Evolutionary conservation across 2,329 filamentous ascomycete species (phyloP).

Genomic region (Penicillium sp.): DNA sequence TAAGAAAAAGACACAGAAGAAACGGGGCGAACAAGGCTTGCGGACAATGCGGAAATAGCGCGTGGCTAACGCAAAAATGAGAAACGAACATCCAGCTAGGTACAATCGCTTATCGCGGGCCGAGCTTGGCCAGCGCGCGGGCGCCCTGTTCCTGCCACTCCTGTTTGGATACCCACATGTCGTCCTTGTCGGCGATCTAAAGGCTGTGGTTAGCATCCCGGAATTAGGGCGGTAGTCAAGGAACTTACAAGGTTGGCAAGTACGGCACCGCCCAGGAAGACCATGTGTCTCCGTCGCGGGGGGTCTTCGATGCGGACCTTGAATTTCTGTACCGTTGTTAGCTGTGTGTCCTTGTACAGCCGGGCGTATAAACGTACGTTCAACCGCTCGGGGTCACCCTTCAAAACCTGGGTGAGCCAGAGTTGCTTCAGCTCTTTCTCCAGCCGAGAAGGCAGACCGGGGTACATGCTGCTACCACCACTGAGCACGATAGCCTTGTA

Average conservation of each 20-base stretch:
- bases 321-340: conserved; percentile 64
- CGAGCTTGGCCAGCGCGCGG: conserved; percentile 82
- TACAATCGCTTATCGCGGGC: conserved; percentile 61
- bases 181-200: conserved; percentile 92
- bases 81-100: conserved; percentile 11
- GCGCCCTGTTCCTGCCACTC: conserved; percentile 95
- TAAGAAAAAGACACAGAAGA: conserved; percentile 5
- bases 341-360: not conserved
- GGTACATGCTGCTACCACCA: conserved; percentile 98
- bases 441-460: conserved; percentile 83
- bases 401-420: conserved; percentile 87
- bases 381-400: conserved; percentile 85
- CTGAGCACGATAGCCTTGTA: conserved; percentile 98
- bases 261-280: conserved; percentile 96
- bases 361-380: conserved; percentile 47
- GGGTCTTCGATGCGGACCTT: conserved; percentile 99
- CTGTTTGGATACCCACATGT: conserved; percentile 96
- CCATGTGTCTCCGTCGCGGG: conserved; percentile 93
- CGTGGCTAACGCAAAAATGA: conserved; percentile 13
- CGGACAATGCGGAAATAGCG: conserved; percentile 16
- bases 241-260: conserved; percentile 76
- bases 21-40: conserved; percentile 16
- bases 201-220: conserved; percentile 9
- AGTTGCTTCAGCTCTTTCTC: conserved; percentile 99
- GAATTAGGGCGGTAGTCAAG: not conserved